Base-by-base conservation (phyloP, 2,329 filamentous ascomycete genomes). In the Fusarium staphyleae region DNA sequence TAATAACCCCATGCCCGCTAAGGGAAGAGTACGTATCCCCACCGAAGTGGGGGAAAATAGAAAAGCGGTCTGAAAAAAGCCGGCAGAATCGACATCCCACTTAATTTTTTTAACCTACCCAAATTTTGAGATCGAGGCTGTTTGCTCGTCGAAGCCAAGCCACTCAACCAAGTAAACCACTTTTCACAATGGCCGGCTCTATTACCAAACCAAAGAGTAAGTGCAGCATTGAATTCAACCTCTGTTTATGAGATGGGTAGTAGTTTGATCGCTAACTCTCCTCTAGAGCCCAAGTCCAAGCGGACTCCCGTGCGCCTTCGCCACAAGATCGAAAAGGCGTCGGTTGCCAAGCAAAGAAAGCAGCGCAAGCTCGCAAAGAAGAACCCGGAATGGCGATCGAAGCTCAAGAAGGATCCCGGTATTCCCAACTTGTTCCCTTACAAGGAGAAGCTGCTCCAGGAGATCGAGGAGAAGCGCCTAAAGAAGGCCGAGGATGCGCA, bases 401-500 rank as follows among this genome's bases (percentile, higher is more conserved):
- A 92, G 74, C 74, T 96, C 65, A 98, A 97, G 85, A 99, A 98
- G 79, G 95, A 99, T 69, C 95, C 93, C 18, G 95, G 95, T 41
- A 97, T 99, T 58, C 95, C 95, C 33, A 99, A 98, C 71, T 78
- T 97, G 29, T 99, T 97, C 78, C 95, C 95, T 1, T 97, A 95
- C 82, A 99, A 99, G 79, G 93, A 97, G 74, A 93, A 89, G 80
- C 84, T 99, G 22, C 83, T 99, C 28, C 87, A 93, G 52, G 92
- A 99, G 75, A 96, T 99, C 66, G 95, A 99, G 77, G 91, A 96
- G 77, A 88, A 86, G 67, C 89, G 89, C 70, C 79, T 88, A 63
- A 79, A 84, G 73, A 97, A 93, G 79, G 86, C 86, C 60, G 92
- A 96, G 69, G 91, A 96, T 70, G 82, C 83, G 52, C 80, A 84